Conservation (phyloP, 2,329 filamentous ascomycete genomes). For the Zymoseptoria tritici region DNA sequence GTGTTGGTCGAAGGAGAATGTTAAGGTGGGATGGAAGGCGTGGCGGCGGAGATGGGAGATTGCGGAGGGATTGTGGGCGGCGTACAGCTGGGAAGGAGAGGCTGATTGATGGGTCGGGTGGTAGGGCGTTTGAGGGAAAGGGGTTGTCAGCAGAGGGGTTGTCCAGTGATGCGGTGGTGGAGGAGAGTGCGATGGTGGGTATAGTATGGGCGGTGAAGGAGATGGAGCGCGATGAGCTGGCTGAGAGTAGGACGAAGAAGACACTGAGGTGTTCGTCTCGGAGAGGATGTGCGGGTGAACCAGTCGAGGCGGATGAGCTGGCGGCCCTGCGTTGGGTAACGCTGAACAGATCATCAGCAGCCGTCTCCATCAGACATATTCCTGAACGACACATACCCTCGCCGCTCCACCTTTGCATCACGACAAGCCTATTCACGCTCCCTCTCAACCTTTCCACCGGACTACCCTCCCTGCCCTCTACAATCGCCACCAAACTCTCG, state of each 20-base stretch:
- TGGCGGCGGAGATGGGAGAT: constrained; percentile 22
- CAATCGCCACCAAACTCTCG: not conserved
- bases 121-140: not conserved
- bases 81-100: not conserved
- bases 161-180: not conserved
- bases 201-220: not conserved
- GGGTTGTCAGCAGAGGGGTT: not conserved
- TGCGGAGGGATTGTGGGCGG: not conserved
- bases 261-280: not conserved
- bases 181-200: not conserved
- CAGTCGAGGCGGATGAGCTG: too few relatives aligned
- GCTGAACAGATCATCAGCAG: not conserved
- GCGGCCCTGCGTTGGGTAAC: not conserved
- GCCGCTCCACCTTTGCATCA: not conserved
- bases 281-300: not conserved
- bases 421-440: not conserved
- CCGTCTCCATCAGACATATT: not conserved
- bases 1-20: constrained; percentile 41
- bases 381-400: not conserved
- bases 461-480: not conserved
- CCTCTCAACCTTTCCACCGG: not conserved
- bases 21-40: constrained; percentile 35
- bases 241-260: not conserved
- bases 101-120: not conserved
- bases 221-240: not conserved